Percentiles rank a stretch among this genome's conserved stretches.
Conservation (phyloP, 2,329 filamentous ascomycete genomes). For the Juglanconis oblonga region DNA sequence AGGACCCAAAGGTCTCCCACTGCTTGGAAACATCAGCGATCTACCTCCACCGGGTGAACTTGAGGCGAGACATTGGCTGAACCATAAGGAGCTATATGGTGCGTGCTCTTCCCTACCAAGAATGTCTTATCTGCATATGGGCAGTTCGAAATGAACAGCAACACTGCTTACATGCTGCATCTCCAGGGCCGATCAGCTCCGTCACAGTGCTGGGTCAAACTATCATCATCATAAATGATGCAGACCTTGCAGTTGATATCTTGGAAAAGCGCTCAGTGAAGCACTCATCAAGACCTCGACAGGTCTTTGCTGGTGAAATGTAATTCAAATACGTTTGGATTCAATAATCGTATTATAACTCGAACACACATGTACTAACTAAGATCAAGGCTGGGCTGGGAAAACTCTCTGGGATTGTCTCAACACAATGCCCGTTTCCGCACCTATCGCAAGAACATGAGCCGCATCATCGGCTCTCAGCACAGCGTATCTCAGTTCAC, state of each 20-base stretch:
- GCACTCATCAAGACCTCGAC: conserved; percentile 33
- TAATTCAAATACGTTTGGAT: conserved; percentile 16
- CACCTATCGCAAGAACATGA: conserved; percentile 42
- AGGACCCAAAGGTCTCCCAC: neutral
- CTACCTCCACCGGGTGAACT: neutral
- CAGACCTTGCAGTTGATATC: neutral
- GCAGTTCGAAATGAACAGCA: neutral
- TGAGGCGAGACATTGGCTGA: neutral
- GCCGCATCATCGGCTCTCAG: conserved; percentile 43
- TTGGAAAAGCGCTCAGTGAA: conserved; percentile 25
- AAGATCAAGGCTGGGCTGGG: conserved; percentile 32
- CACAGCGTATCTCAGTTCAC: conserved; percentile 36
- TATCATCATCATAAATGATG: neutral
- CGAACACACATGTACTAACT: neutral
- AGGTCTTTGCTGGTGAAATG: conserved; percentile 34
- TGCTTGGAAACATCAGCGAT: neutral
- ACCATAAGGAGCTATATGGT: neutral
- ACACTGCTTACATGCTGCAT: neutral
- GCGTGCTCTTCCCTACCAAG: neutral
- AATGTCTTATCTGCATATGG: neutral
- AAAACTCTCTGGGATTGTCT: conserved; percentile 31
- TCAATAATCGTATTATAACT: neutral
- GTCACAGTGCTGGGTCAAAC: neutral
- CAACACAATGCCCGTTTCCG: conserved; percentile 36
- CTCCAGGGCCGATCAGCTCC: neutral